Percentiles rank a stretch among this genome's conserved stretches.
Conservation (phyloP, 1,284 basidiomycete genomes). For the Irpex sp. region DNA sequence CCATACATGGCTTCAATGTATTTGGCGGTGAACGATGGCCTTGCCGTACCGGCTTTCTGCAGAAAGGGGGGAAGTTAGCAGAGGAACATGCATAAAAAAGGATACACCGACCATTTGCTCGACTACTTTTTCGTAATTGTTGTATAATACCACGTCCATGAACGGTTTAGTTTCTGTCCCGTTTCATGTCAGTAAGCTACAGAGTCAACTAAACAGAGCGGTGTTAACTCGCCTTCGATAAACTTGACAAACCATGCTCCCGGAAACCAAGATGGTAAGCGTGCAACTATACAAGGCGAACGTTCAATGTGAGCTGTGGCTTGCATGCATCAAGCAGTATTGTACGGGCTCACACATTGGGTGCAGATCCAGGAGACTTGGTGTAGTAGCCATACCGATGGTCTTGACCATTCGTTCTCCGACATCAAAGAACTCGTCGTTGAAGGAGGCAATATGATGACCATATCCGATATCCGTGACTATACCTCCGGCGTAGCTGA, state of each 20-base stretch:
- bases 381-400: too few species aligned
- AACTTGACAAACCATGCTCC: conserved; percentile 22
- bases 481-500: too few species aligned
- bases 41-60: background rate
- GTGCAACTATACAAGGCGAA: conserved; percentile 13
- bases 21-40: background rate
- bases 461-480: too few species aligned
- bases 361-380: too few species aligned
- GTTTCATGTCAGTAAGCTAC: background rate
- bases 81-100: background rate
- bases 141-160: background rate
- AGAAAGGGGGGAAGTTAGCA: background rate
- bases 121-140: background rate
- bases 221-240: conserved; percentile 6
- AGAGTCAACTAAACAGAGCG: background rate
- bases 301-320: too few species aligned
- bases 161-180: background rate
- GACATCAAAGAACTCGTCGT: too few species aligned
- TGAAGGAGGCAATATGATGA: too few species aligned
- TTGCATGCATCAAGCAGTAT: too few species aligned
- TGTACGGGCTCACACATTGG: too few species aligned
- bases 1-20: background rate
- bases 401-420: too few species aligned
- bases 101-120: background rate
- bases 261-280: conserved; percentile 24